phyloP scores from a whole-genome alignment of 371 early-diverging fungal genomes.

The Lichtheimia ornata region DNA sequence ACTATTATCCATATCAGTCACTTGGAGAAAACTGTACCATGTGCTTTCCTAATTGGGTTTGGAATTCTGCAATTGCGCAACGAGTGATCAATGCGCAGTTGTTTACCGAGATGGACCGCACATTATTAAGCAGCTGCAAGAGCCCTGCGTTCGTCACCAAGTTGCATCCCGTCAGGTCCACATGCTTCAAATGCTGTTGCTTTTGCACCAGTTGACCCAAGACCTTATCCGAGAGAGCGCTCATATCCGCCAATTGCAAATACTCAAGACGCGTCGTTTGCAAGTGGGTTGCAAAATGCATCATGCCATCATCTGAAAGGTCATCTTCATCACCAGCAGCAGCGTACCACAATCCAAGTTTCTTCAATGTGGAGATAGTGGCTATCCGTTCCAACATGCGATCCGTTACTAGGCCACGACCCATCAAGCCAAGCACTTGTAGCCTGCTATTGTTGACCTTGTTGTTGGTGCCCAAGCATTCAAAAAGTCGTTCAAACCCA shows the following conservation, averaged over 20 bases:
- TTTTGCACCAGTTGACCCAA: neutral
- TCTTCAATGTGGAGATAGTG: neutral
- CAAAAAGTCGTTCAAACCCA: neutral
- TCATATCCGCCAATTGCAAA: neutral
- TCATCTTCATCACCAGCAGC: neutral
- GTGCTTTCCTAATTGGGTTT: too few species aligned
- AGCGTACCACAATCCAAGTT: neutral
- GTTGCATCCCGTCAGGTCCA: neutral
- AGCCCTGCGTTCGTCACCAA: neutral
- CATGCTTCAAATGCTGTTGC: neutral
- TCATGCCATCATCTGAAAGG: neutral
- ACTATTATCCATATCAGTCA: too few species aligned
- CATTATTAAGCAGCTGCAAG: neutral
- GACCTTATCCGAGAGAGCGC: neutral
- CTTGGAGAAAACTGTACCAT: too few species aligned
- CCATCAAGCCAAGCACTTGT: conserved; percentile 1
- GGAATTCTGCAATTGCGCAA: neutral
- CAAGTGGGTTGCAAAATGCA: neutral
- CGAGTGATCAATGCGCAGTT: neutral
- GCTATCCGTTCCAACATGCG: neutral
- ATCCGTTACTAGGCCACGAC: conserved; percentile 1
- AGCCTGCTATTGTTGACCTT: neutral
- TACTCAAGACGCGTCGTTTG: neutral
- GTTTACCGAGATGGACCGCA: neutral
- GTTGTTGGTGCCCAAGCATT: neutral